Conservation (phyloP, 305 asterid species). For the Solanum hybrid region DNA sequence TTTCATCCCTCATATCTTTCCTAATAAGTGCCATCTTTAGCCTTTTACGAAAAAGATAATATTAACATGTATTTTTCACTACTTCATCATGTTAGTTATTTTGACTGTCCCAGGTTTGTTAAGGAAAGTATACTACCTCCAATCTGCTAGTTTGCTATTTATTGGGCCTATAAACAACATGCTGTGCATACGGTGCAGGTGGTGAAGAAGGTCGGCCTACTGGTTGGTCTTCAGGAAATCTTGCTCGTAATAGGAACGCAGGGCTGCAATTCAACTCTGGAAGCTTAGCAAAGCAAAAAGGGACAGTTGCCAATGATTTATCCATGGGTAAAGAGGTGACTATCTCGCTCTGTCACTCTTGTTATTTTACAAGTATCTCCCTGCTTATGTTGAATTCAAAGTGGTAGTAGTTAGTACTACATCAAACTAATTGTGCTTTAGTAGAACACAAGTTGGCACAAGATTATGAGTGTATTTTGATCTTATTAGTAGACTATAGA, state of each 20-base stretch:
- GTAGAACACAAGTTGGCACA: neutral
- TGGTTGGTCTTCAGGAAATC: conserved; percentile 42
- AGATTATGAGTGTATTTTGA: neutral
- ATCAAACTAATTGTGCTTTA: neutral
- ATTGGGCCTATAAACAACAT: neutral
- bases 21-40: neutral
- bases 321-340: conserved; percentile 51
- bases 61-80: neutral
- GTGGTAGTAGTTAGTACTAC: neutral
- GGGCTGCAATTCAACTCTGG: conserved; percentile 42
- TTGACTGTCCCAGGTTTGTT: neutral
- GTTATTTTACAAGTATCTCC: neutral
- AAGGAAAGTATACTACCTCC: neutral
- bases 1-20: neutral
- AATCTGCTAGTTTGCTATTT: neutral
- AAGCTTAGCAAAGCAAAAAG: conserved; percentile 51
- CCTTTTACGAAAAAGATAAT: neutral
- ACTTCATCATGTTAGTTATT: neutral
- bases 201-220: conserved; percentile 52
- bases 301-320: conserved; percentile 34
- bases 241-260: conserved; percentile 34
- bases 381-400: neutral
- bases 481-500: neutral
- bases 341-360: neutral
- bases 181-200: conserved; percentile 29